These are phyloP conservation scores for Blepharisma undulans DNA, from an alignment of 169 alveolate genomes.

Conservation along the genomic window DNA sequence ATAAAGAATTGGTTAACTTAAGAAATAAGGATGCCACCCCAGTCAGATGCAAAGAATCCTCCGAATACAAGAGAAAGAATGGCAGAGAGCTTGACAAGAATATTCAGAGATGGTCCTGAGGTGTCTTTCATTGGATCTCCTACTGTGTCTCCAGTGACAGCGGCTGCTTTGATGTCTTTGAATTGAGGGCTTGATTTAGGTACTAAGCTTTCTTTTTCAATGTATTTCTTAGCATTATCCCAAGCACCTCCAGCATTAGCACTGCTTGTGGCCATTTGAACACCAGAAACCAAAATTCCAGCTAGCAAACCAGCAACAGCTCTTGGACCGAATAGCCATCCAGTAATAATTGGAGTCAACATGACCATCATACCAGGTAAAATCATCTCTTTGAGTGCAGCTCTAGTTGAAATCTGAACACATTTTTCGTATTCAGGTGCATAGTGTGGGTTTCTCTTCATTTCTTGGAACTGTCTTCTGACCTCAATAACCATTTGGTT, in stretches of 20 bases:
- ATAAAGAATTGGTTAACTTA: not conserved
- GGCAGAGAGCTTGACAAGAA: slow-evolving; percentile 85
- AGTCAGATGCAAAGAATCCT: slow-evolving; percentile 52
- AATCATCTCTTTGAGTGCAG: slow-evolving; percentile 87
- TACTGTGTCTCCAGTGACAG: slow-evolving; percentile 92
- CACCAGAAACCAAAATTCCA: slow-evolving; percentile 90
- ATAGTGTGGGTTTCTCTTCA: slow-evolving; percentile 22
- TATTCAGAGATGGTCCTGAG: slow-evolving; percentile 91
- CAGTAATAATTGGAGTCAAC: slow-evolving; percentile 80
- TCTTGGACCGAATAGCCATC: slow-evolving; percentile 82
- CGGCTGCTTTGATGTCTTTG: slow-evolving; percentile 79
- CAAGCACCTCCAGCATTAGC: slow-evolving; percentile 92
- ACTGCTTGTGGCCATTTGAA: slow-evolving; percentile 87
- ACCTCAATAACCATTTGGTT: slow-evolving; percentile 86
- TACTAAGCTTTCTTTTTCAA: slow-evolving; percentile 82
- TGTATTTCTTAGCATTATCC: slow-evolving; percentile 91
- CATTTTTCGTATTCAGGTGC: slow-evolving; percentile 88
- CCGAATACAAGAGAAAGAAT: slow-evolving; percentile 88
- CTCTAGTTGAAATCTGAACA: slow-evolving; percentile 81
- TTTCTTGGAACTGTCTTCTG: slow-evolving; percentile 77
- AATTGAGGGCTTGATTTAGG: slow-evolving; percentile 67
- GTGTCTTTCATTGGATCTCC: slow-evolving; percentile 96
- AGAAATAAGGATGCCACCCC: not conserved
- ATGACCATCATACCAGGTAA: slow-evolving; percentile 87
- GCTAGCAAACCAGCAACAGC: slow-evolving; percentile 91